Conservation (phyloP, 148 eudicot species). For the Amaranthus palmeri region DNA sequence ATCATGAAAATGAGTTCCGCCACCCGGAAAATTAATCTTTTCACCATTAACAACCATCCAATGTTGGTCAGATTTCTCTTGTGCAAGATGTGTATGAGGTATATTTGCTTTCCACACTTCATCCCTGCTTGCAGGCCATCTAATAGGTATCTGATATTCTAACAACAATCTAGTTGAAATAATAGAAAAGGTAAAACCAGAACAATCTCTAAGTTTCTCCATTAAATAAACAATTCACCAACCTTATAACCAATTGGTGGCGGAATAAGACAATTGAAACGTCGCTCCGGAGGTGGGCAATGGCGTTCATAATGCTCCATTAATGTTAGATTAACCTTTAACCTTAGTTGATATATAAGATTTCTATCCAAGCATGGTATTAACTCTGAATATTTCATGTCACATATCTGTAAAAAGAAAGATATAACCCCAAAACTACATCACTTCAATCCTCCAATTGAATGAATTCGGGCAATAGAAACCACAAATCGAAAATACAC, state of each 20-base stretch:
- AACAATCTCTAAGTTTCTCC: background rate
- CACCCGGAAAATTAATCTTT: conserved; percentile 45
- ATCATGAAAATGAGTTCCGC: conserved; percentile 51
- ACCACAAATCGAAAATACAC: background rate
- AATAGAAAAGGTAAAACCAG: background rate
- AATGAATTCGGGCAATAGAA: background rate
- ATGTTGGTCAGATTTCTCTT: conserved; percentile 49
- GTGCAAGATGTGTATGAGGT: conserved; percentile 51
- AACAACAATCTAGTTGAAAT: conserved; percentile 8
- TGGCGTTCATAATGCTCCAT: conserved; percentile 56
- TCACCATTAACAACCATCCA: conserved; percentile 51
- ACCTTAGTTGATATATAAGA: conserved; percentile 38
- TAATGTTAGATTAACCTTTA: conserved; percentile 38
- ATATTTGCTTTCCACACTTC: conserved; percentile 53
- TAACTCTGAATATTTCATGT: conserved; percentile 31
- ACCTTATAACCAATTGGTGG: conserved; percentile 50
- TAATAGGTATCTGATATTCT: conserved; percentile 34
- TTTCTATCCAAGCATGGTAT: conserved; percentile 48
- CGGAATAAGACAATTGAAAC: conserved; percentile 45
- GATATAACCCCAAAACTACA: background rate
- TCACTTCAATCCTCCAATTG: background rate
- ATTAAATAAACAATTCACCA: background rate
- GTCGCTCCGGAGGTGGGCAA: conserved; percentile 45
- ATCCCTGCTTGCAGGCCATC: conserved; percentile 49
- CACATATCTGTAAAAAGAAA: background rate